Conservation (phyloP, 2,329 filamentous ascomycete species). For the Fusarium hostae region DNA sequence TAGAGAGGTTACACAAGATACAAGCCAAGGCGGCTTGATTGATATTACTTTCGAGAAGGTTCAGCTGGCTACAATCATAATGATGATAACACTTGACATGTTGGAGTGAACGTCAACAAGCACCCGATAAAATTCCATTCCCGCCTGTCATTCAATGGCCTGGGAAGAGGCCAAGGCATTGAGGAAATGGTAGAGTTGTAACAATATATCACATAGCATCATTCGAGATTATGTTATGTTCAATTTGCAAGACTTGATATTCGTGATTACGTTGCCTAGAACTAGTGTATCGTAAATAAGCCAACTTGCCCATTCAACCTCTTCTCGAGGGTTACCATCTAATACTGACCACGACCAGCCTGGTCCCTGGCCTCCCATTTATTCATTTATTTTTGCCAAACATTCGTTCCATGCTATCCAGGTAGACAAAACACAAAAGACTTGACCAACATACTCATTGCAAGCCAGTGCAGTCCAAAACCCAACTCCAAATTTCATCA, state of each 20-base stretch:
- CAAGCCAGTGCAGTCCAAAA: slow-evolving; percentile 44
- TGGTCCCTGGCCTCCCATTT: slow-evolving; percentile 36
- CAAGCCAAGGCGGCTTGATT: slow-evolving; percentile 8
- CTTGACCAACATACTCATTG: slow-evolving; percentile 36
- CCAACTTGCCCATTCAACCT: slow-evolving; percentile 30
- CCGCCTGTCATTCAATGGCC: not conserved
- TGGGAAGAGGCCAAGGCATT: not conserved
- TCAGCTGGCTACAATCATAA: slow-evolving; percentile 7
- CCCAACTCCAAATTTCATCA: slow-evolving; percentile 46
- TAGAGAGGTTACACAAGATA: slow-evolving; percentile 6
- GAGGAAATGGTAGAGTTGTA: not conserved
- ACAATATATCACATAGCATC: slow-evolving; percentile 7
- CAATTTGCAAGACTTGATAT: slow-evolving; percentile 25
- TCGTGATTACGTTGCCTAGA: slow-evolving; percentile 39
- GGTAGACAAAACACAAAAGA: slow-evolving; percentile 37
- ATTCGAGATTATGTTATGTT: not conserved
- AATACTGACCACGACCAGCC: slow-evolving; percentile 40
- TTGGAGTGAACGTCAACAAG: not conserved
- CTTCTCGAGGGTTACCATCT: slow-evolving; percentile 36
- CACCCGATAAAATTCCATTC: not conserved
- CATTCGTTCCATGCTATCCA: slow-evolving; percentile 38
- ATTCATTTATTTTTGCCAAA: slow-evolving; percentile 40
- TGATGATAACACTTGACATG: not conserved
- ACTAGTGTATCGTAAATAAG: slow-evolving; percentile 35
- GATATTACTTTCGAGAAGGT: slow-evolving; percentile 7